These are phyloP conservation scores for Tylopilus plumbeoviolaceoides DNA, from an alignment of 768 basidiomycete species.

Conservation along the genomic window DNA sequence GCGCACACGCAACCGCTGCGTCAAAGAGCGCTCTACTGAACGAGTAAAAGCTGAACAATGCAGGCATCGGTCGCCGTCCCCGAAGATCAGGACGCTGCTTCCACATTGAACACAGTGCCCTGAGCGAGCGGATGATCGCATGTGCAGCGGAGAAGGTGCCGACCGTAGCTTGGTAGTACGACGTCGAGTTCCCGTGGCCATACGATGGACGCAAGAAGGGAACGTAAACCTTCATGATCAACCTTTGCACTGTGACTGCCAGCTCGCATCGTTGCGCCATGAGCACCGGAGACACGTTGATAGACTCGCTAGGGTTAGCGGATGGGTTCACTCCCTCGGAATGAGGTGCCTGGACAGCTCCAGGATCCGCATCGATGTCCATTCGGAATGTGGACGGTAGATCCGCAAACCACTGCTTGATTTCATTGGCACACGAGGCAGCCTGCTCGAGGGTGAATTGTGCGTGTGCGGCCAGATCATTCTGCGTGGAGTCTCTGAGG, in stretches of 20 bases:
- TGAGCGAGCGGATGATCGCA: conserved; percentile 50
- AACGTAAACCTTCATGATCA: conserved; percentile 62
- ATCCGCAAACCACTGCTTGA: conserved; percentile 49
- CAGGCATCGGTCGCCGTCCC: conserved; percentile 35
- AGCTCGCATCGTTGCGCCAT: conserved; percentile 56
- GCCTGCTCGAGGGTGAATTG: conserved; percentile 60
- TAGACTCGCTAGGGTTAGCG: conserved; percentile 11
- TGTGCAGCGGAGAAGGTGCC: conserved; percentile 66
- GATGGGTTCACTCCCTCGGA: conserved; percentile 10
- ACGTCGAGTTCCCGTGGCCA: conserved; percentile 22
- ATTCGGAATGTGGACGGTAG: conserved; percentile 51
- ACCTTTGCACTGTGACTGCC: conserved; percentile 52
- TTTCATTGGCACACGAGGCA: conserved; percentile 49
- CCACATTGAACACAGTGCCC: conserved; percentile 39
- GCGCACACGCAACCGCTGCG: conserved; percentile 60
- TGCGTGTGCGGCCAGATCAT: conserved; percentile 22
- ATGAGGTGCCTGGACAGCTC: conserved; percentile 11
- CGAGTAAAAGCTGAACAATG: conserved; percentile 53
- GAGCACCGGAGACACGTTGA: conserved; percentile 34
- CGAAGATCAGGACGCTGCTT: conserved; percentile 33
- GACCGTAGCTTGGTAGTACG: conserved; percentile 50
- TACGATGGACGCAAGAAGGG: conserved; percentile 53
- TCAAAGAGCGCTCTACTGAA: conserved; percentile 62
- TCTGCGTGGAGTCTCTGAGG: conserved; percentile 36
- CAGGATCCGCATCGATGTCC: conserved; percentile 32